A percentile compares a stretch with the other conserved stretches of the same genome.
Conservation (phyloP, 805 yeast genomes). For the Metschnikowia borealis region DNA sequence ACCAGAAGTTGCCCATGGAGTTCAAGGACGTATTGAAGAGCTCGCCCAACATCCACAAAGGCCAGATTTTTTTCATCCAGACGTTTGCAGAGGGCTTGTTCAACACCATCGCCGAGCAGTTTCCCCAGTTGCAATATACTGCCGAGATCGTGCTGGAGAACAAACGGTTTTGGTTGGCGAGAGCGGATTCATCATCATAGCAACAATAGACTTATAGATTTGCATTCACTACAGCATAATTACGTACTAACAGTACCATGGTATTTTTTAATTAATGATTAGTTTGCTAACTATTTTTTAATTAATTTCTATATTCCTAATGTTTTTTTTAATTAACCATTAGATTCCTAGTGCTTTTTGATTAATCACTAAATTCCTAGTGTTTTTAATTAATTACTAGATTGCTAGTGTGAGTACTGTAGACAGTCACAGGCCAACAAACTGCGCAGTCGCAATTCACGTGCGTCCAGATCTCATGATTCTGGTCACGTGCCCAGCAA, state of each 20-base stretch:
- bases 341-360: too few species aligned
- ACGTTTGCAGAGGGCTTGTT: conserved; percentile 80
- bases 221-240: not conserved
- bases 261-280: too few species aligned
- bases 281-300: too few species aligned
- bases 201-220: conserved; percentile 4
- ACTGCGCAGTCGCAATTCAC: not conserved
- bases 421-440: not conserved
- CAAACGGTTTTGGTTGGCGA: conserved; percentile 50
- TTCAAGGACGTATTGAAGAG: conserved; percentile 42
- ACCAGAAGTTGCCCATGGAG: conserved; percentile 36
- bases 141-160: conserved; percentile 51
- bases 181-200: conserved; percentile 5
- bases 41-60: conserved; percentile 54
- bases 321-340: too few species aligned
- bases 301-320: too few species aligned
- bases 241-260: too few species aligned
- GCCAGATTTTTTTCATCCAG: conserved; percentile 79
- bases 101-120: conserved; percentile 51
- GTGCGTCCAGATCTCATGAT: not conserved
- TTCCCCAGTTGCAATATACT: conserved; percentile 61
- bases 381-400: too few species aligned
- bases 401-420: too few species aligned
- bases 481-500: not conserved
- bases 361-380: too few species aligned